Evolutionary conservation across 2,329 filamentous ascomycete species (phyloP), one percentile per base, ranked within the genome.

Genomic region (Penicillium sp.): DNA sequence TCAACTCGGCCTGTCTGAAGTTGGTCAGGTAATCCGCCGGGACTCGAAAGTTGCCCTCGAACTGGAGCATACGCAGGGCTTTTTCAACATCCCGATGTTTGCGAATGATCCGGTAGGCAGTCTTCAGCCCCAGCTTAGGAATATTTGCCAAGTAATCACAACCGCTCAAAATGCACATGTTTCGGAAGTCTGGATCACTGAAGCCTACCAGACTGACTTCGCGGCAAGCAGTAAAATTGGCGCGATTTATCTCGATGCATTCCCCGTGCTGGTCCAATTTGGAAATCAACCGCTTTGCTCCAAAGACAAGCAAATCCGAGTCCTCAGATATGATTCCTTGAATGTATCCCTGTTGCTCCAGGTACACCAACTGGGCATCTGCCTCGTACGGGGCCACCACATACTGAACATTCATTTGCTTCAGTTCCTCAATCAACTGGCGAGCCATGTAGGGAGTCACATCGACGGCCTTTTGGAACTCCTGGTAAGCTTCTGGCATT

Each of bases 381-480:
- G 94, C 94, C 78, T 99, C 94, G 74, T 97, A 99, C 0, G 94
- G 94, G 1, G 94, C 94, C 18, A 99, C 95, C 52, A 99, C 81
- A 69, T 96, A 97, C 54, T 90, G 83, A 16, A 99, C 82, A 38
- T 85, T 82, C 66, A 87, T 78, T 66, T 85, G 84, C 75, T 95
- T 97, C 65, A 97, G 80, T 71, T 96, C 90, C 63, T 97, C 91
- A 55, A 99, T 99, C 50, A 97, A 77, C 62, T 89, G 82, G 7
- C 90, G 85, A 8, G 94, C 94, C 95, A 99, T 99, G 66, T 94
- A 87, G 2, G 95, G 93, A 2, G 94, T 97, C 37, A 99, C 86
- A 72, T 99, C 94, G 57, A 97, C 88, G 44, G 92, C 89, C 72
- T 97, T 99, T 69, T 97, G 93, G 54, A 97, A 83, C 72, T 97